Evolutionary conservation across 1,284 basidiomycete genomes (phyloP).

Genomic region (Volvariella volvacea): DNA sequence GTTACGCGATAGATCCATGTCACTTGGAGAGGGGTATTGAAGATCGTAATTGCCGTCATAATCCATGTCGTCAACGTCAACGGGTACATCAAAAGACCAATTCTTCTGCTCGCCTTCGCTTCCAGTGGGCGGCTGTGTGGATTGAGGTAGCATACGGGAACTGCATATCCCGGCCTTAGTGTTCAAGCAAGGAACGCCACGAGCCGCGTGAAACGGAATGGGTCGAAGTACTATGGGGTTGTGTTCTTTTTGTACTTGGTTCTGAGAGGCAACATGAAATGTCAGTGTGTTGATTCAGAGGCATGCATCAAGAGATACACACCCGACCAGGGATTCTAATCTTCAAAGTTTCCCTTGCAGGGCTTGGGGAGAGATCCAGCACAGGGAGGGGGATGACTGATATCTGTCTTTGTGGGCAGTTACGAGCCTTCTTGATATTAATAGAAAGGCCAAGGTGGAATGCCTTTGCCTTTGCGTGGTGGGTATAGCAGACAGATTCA

Average conservation of each 20-base stretch:
- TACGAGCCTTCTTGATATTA: slow-evolving; percentile 32
- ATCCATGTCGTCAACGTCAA: not conserved
- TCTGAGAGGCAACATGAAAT: no score
- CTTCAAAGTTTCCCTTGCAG: slow-evolving; percentile 5
- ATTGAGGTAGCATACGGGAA: no score
- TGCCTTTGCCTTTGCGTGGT: slow-evolving; percentile 40
- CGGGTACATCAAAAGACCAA: slow-evolving; percentile 1
- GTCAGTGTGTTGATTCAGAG: no score
- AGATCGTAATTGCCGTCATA: not conserved
- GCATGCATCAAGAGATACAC: no score
- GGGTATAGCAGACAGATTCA: slow-evolving; percentile 22
- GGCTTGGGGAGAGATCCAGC: slow-evolving; percentile 25
- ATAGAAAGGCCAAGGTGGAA: slow-evolving; percentile 32
- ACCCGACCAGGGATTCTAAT: slow-evolving; percentile 6
- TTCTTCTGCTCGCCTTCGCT: not conserved
- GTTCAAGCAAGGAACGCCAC: no score
- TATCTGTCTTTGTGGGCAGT: slow-evolving; percentile 28
- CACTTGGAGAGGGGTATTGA: not conserved
- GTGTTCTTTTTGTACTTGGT: no score
- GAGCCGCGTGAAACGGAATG: no score
- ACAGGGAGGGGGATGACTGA: slow-evolving; percentile 35
- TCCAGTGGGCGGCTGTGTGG: no score
- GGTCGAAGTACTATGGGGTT: no score
- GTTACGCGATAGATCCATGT: no score
- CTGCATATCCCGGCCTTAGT: no score